These are phyloP conservation scores for Penicillium sp. DNA, from an alignment of 2,329 filamentous ascomycete genomes.

Conservation along the genomic window DNA sequence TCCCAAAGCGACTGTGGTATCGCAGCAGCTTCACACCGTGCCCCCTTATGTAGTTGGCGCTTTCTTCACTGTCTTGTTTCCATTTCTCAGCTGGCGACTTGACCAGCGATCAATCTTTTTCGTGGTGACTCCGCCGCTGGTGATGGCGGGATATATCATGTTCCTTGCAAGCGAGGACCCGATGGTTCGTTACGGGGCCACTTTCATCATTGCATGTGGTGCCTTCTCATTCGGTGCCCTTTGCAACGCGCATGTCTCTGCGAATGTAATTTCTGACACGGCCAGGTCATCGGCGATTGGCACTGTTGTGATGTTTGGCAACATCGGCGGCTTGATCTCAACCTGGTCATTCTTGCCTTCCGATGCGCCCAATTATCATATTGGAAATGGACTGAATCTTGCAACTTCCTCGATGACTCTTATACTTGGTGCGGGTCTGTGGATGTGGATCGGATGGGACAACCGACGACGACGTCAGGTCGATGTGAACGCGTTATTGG, in stretches of 20 bases:
- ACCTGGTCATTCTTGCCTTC: constrained; percentile 60
- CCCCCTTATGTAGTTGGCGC: constrained; percentile 64
- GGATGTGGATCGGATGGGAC: constrained; percentile 58
- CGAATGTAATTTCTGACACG: constrained; percentile 66
- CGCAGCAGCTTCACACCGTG: constrained; percentile 64
- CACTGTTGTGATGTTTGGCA: constrained; percentile 65
- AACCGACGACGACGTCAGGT: constrained; percentile 54
- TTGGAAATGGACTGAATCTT: constrained; percentile 66
- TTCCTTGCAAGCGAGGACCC: constrained; percentile 54
- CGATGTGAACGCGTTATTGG: constrained; percentile 52
- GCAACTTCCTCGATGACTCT: constrained; percentile 55
- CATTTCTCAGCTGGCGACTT: constrained; percentile 55
- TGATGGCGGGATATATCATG: constrained; percentile 66
- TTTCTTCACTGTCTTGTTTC: constrained; percentile 59
- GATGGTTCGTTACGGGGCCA: constrained; percentile 60
- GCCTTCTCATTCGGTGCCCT: constrained; percentile 60
- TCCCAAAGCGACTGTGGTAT: constrained; percentile 50
- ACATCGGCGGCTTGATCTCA: constrained; percentile 62
- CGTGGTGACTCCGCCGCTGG: constrained; percentile 53
- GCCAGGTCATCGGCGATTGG: constrained; percentile 62
- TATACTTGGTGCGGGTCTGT: constrained; percentile 44
- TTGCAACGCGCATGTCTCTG: constrained; percentile 61
- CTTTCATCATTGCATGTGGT: constrained; percentile 61
- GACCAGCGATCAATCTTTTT: constrained; percentile 58
- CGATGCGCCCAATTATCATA: constrained; percentile 61